A percentile compares a stretch with the other conserved stretches of the same genome.
phyloP scores from a whole-genome alignment of 2,329 filamentous ascomycete genomes.

The Helminthosporium solani region DNA sequence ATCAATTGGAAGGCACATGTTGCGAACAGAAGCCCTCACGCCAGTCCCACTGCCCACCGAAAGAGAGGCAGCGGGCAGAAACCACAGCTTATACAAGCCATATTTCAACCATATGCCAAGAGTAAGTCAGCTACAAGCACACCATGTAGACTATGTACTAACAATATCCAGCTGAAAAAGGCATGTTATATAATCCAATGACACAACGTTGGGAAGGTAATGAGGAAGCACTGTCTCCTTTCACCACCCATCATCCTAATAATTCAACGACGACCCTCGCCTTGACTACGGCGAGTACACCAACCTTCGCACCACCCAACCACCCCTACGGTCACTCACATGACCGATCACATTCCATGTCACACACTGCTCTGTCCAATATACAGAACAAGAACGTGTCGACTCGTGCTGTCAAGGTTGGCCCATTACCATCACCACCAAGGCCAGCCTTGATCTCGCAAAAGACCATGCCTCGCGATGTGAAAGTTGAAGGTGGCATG shows the following conservation, averaged over 20 bases:
- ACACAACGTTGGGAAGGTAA: constrained; percentile 95
- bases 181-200: constrained; percentile 91
- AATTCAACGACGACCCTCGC: constrained; percentile 50
- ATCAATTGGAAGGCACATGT: constrained; percentile 62
- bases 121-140: constrained; percentile 56
- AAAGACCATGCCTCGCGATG: constrained; percentile 74
- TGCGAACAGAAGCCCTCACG: constrained; percentile 52
- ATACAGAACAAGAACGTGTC: constrained; percentile 43
- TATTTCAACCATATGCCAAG: constrained; percentile 75
- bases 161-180: constrained; percentile 69
- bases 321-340: constrained; percentile 32
- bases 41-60: constrained; percentile 51
- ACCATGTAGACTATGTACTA: constrained; percentile 15
- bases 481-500: constrained; percentile 97
- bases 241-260: constrained; percentile 52
- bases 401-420: constrained; percentile 35
- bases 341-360: constrained; percentile 40
- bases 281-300: constrained; percentile 42
- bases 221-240: constrained; percentile 77
- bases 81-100: constrained; percentile 85
- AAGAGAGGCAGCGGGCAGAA: constrained; percentile 61
- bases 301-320: constrained; percentile 40
- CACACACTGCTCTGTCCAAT: constrained; percentile 45
- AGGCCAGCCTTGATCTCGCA: constrained; percentile 86
- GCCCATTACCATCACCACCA: constrained; percentile 46